These are phyloP conservation scores for Serendipita sp. DNA, from an alignment of 768 basidiomycete species.

Conservation along the genomic window DNA sequence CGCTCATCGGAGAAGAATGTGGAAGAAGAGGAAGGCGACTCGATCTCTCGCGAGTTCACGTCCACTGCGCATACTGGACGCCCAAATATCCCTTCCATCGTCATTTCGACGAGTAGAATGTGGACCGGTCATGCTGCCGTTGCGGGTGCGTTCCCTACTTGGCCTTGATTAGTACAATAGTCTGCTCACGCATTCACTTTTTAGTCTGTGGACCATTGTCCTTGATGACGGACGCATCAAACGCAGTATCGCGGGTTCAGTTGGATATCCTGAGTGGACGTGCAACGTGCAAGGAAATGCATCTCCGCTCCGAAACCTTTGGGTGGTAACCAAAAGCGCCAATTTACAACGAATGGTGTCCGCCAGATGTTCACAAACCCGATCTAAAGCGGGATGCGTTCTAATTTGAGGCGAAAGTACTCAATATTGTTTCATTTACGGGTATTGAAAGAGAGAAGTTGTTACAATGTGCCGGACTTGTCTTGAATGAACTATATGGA, in stretches of 20 bases:
- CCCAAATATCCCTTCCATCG: not conserved
- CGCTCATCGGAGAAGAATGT: too few relatives aligned
- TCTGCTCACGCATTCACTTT: too few relatives aligned
- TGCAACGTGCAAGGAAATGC: not conserved
- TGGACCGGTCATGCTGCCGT: not conserved
- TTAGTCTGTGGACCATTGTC: not conserved
- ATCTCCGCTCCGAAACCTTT: constrained; percentile 1
- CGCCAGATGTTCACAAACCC: too few relatives aligned
- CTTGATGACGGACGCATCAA: not conserved
- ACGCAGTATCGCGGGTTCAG: not conserved
- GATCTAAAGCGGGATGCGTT: too few relatives aligned
- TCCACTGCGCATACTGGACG: not conserved
- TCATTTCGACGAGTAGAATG: not conserved
- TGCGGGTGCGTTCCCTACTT: not conserved
- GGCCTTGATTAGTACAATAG: not conserved
- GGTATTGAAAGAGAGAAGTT: too few relatives aligned
- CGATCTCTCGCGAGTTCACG: too few relatives aligned
- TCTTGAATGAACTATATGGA: too few relatives aligned
- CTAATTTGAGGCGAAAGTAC: too few relatives aligned
- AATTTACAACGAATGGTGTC: not conserved
- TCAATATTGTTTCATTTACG: too few relatives aligned
- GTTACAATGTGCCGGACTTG: too few relatives aligned
- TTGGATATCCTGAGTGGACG: not conserved
- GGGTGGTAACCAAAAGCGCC: not conserved
- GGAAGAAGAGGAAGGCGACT: too few relatives aligned